A percentile compares a stretch with the other conserved stretches of the same genome.
Conservation (phyloP, 2,329 filamentous ascomycete genomes). For the Penicillium hordei region DNA sequence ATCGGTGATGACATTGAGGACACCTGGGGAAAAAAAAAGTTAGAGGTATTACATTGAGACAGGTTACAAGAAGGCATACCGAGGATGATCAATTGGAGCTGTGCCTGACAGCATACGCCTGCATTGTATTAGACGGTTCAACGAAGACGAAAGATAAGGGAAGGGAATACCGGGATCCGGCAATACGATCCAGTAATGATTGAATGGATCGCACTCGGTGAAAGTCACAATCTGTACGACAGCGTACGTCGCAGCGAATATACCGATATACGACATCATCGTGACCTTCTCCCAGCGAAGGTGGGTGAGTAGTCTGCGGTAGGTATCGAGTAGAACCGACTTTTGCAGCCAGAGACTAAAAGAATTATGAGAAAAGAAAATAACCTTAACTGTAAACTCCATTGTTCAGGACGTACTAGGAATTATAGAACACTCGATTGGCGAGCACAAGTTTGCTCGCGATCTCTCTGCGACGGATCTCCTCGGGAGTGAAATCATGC, state of each 20-base stretch:
- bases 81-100: constrained; percentile 18
- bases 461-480: constrained; percentile 37
- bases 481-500: constrained; percentile 29
- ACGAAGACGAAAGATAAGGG: not conserved
- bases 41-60: not conserved
- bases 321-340: constrained; percentile 18
- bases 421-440: constrained; percentile 37
- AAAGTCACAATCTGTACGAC: constrained; percentile 18
- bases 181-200: constrained; percentile 19
- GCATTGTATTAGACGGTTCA: not conserved
- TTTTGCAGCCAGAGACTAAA: constrained; percentile 21
- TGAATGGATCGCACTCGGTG: constrained; percentile 19
- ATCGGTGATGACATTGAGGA: constrained; percentile 16
- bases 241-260: constrained; percentile 16
- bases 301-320: constrained; percentile 13
- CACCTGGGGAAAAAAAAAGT: constrained; percentile 1
- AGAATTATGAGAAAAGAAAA: constrained; percentile 2
- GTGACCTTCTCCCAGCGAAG: constrained; percentile 18
- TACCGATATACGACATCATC: constrained; percentile 10
- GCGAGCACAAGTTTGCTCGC: constrained; percentile 38
- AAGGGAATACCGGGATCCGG: constrained; percentile 15
- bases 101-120: constrained; percentile 15
- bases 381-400: not conserved
- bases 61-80: constrained; percentile 2
- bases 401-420: constrained; percentile 31